Evolutionary conservation across 164 flowering plant species (phyloP).

Genomic region (Chimonanthus praecox): DNA sequence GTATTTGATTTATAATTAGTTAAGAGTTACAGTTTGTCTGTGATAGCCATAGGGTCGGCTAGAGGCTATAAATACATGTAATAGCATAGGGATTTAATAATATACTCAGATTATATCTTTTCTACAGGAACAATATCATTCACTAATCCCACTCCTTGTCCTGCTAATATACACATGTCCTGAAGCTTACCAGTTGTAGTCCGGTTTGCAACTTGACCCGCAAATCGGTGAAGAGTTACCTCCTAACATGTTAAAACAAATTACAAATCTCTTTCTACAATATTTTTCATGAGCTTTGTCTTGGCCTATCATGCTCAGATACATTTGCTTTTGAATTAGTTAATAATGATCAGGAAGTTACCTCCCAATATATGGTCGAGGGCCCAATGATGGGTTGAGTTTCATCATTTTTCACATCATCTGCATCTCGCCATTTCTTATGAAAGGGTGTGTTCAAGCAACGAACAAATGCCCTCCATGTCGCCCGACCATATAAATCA

Average conservation of each 20-base stretch:
- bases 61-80: too few relatives aligned
- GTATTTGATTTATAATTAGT: too few relatives aligned
- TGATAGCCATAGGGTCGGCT: too few relatives aligned
- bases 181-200: slow-evolving; percentile 13
- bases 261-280: too few relatives aligned
- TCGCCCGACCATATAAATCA: slow-evolving; percentile 19
- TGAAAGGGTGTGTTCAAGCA: slow-evolving; percentile 29
- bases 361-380: slow-evolving; percentile 16
- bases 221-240: slow-evolving; percentile 16
- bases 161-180: slow-evolving; percentile 23
- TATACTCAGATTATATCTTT: too few relatives aligned
- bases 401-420: slow-evolving; percentile 16
- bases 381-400: slow-evolving; percentile 19
- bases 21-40: too few relatives aligned
- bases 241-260: slow-evolving; percentile 1
- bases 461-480: slow-evolving; percentile 30
- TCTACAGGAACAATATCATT: slow-evolving; percentile 25
- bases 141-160: slow-evolving; percentile 28
- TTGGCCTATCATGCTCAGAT: too few relatives aligned
- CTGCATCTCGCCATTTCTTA: slow-evolving; percentile 17
- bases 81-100: too few relatives aligned
- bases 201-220: slow-evolving; percentile 19
- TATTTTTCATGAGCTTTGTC: too few relatives aligned
- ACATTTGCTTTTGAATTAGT: neutral
- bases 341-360: neutral